Evolutionary conservation across 306 rosid species (phyloP), one percentile per base, ranked within the genome.

Genomic region (Cucurbita maxima): DNA sequence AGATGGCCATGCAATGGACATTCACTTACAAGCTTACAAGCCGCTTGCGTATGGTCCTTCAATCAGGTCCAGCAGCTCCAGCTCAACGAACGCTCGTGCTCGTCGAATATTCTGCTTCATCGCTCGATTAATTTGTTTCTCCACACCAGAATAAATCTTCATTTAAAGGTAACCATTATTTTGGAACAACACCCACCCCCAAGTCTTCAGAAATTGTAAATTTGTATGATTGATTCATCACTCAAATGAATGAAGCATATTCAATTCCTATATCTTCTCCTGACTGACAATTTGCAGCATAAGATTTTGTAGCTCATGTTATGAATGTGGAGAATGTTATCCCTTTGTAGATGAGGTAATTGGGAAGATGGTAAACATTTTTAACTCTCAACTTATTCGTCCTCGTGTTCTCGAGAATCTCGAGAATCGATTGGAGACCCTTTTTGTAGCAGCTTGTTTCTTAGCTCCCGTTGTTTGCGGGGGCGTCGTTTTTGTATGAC

Each of bases 1-100:
- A 87, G 83, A 94, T 94, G 98, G 97, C 86, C 38, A 86, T 84
- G 85, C 96, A 87, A 74, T 91, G 97, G 96, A 81, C 92, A 45
- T 81, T 94, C 82, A 91, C 86, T 76, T 94, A 94, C 87, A 93
- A 87, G 85, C 96, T 90, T 43, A 78, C 92, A 9, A 91, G 84
- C 81, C 91, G 95, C 75, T 38, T 94, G 84, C 87, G 96, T 14
- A 80, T 89, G 77, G 83, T 87, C 61, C 82, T 94, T 20, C 96
- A 94, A 56, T 86, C 93, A 5, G 88, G 85, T 47, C 91, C 96
- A 3, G 85, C 93, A 4, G 88, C 86, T 47, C 91, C 96, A 3
- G 85, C 90, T 71, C 81, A 79, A 25, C 89, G 96, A 71, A 79
- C 88, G 19, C 84, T 94, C 71, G 88, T 90, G 41, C 84, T 94